These are phyloP conservation scores for Parastagonospora avenae DNA, from an alignment of 2,329 filamentous ascomycete genomes.

Conservation along the genomic window DNA sequence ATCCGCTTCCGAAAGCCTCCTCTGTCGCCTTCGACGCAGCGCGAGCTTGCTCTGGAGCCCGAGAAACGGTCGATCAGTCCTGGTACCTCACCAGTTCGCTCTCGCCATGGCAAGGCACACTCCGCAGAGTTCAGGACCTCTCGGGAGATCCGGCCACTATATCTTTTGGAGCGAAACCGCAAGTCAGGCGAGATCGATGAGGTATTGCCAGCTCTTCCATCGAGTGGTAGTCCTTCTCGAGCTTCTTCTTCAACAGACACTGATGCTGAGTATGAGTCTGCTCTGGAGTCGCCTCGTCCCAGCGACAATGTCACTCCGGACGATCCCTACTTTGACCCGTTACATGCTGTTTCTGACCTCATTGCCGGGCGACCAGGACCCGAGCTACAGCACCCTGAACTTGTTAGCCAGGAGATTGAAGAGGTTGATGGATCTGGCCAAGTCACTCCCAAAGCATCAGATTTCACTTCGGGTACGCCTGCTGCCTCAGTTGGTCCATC, in stretches of 20 bases:
- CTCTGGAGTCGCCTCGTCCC: conserved; percentile 45
- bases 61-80: conserved; percentile 24
- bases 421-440: conserved; percentile 67
- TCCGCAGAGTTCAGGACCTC: conserved; percentile 60
- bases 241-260: conserved; percentile 47
- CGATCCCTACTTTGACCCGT: conserved; percentile 27
- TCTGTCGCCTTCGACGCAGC: conserved; percentile 51
- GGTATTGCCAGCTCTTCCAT: conserved; percentile 58
- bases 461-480: conserved; percentile 45
- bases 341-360: conserved; percentile 22
- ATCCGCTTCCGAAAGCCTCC: conserved; percentile 59
- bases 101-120: conserved; percentile 53
- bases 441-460: conserved; percentile 69
- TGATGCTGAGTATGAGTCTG: conserved; percentile 53
- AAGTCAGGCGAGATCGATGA: conserved; percentile 43
- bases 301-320: conserved; percentile 29
- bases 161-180: conserved; percentile 71
- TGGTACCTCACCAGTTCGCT: conserved; percentile 50
- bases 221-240: conserved; percentile 48
- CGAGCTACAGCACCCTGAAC: conserved; percentile 28
- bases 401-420: conserved; percentile 31
- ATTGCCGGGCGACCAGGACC: conserved; percentile 18
- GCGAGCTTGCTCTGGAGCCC: conserved; percentile 47
- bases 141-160: conserved; percentile 78
- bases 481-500: conserved; percentile 14